Conservation (phyloP, 345 rosid genomes). For the Xanthoceras sorbifolium region DNA sequence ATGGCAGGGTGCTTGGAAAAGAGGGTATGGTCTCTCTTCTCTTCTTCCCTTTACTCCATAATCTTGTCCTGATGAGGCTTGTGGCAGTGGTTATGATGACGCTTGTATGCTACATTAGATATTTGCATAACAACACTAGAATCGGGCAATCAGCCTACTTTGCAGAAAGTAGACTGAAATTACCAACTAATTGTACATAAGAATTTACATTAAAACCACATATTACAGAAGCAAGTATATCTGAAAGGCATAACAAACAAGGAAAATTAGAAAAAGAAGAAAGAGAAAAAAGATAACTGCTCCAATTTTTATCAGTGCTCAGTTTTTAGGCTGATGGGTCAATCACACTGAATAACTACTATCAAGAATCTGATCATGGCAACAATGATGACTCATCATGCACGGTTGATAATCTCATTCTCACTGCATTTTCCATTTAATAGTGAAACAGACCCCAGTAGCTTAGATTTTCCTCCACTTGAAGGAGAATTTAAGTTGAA, state of each 20-base stretch:
- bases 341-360: not conserved
- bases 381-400: not conserved
- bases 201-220: not conserved
- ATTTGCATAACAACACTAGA: not conserved
- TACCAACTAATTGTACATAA: not conserved
- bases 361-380: not conserved
- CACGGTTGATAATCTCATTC: not conserved
- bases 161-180: not conserved
- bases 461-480: not conserved
- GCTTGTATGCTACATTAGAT: not conserved
- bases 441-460: not conserved
- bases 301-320: not conserved
- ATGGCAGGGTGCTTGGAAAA: not conserved
- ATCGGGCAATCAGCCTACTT: not conserved
- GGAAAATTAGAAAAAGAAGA: too few species aligned
- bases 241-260: not conserved
- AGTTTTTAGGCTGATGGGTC: not conserved
- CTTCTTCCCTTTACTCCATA: not conserved
- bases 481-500: not conserved
- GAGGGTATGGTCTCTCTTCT: not conserved
- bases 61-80: not conserved
- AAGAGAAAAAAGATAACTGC: not conserved
- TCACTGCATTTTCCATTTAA: not conserved
- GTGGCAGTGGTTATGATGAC: not conserved
- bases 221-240: not conserved